Conservation (phyloP, 163 green algal genomes). For the Chloromonas sp. region DNA sequence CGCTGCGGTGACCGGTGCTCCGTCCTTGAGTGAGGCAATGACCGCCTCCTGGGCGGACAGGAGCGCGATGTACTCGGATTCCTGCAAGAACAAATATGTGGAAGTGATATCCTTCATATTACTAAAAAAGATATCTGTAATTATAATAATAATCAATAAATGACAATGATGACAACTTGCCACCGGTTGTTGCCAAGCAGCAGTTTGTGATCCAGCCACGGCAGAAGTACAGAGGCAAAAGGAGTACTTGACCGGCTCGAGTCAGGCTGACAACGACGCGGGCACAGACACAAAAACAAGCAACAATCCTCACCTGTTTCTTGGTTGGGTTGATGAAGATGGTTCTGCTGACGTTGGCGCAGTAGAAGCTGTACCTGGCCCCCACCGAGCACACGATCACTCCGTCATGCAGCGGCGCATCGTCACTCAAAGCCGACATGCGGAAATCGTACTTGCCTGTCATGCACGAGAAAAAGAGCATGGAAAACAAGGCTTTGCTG, state of each 20-base stretch:
- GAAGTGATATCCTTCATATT: no score
- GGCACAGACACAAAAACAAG: constrained; percentile 3
- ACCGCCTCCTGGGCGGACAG: constrained; percentile 74
- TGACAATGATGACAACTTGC: no score
- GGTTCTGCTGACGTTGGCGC: constrained; percentile 80
- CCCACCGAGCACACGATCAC: constrained; percentile 76
- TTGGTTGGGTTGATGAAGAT: constrained; percentile 85
- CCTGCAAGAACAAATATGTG: constrained; percentile 22
- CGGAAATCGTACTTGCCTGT: constrained; percentile 18
- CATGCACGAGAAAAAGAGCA: no score
- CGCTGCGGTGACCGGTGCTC: constrained; percentile 52
- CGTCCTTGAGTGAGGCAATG: constrained; percentile 66
- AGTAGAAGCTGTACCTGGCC: constrained; percentile 86
- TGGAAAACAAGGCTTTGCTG: no score
- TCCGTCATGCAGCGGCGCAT: constrained; percentile 28
- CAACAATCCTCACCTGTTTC: constrained; percentile 22
- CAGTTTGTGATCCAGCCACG: no score
- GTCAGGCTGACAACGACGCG: neutral
- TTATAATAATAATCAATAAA: no score
- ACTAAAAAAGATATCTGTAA: no score
- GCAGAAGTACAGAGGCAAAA: neutral
- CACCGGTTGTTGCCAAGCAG: no score
- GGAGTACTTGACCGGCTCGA: neutral
- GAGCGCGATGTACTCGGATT: constrained; percentile 71
- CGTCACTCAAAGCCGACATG: neutral